Evolutionary conservation across 2,329 filamentous ascomycete genomes (phyloP).

Genomic region (Chaetomium globosum): DNA sequence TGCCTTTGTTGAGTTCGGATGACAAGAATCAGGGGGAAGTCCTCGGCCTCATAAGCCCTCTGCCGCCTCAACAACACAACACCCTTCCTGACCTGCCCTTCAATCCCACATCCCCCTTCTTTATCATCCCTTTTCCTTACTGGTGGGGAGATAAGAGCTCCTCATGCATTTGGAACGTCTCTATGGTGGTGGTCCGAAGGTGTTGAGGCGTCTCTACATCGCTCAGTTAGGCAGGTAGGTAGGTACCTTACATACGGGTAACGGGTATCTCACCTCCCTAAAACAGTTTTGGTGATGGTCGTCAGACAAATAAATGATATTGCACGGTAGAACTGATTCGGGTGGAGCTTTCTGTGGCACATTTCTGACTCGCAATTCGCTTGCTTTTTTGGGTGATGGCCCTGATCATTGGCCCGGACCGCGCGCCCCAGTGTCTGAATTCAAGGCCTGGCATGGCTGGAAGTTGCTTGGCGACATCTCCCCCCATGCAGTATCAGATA

Average conservation of each 20-base stretch:
- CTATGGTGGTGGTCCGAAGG: too few species aligned
- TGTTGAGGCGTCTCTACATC: background rate
- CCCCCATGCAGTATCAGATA: background rate
- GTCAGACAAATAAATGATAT: too few species aligned
- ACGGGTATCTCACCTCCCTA: background rate
- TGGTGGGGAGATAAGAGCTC: too few species aligned
- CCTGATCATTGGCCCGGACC: background rate
- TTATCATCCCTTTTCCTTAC: too few species aligned
- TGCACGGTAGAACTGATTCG: background rate
- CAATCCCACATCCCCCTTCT: too few species aligned
- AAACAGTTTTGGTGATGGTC: background rate
- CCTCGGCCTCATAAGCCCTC: too few species aligned
- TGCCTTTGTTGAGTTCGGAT: slow-evolving; percentile 31
- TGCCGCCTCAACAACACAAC: too few species aligned
- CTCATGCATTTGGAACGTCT: too few species aligned
- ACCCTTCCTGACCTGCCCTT: too few species aligned
- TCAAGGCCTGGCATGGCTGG: background rate
- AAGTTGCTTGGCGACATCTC: background rate
- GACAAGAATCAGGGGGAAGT: slow-evolving; percentile 24
- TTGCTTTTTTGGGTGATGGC: background rate
- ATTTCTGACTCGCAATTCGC: background rate
- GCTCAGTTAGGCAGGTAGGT: too few species aligned
- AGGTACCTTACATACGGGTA: background rate
- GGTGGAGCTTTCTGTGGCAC: background rate
- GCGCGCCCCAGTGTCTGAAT: too few species aligned